These are phyloP conservation scores for Diaporthe ilicicola DNA, from an alignment of 2,329 filamentous ascomycete species.

Conservation along the genomic window DNA sequence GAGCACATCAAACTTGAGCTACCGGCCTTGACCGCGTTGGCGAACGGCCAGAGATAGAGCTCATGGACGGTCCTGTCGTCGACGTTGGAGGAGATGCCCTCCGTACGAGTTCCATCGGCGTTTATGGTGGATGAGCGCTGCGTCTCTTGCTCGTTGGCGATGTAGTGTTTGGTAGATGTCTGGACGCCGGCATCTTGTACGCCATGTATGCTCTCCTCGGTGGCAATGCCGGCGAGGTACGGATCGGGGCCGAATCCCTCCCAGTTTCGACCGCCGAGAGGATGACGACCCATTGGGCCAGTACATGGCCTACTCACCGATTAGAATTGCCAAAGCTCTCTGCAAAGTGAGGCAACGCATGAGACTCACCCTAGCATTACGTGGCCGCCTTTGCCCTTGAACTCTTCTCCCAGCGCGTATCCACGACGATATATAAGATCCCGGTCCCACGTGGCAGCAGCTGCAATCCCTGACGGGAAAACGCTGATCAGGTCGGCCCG, in stretches of 20 bases:
- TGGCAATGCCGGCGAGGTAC: slow-evolving; percentile 71
- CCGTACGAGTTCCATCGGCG: neutral
- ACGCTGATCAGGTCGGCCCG: slow-evolving; percentile 61
- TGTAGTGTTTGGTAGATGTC: slow-evolving; percentile 66
- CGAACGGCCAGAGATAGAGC: slow-evolving; percentile 73
- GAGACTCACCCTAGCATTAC: slow-evolving; percentile 67
- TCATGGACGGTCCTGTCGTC: slow-evolving; percentile 75
- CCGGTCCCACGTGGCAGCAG: slow-evolving; percentile 82
- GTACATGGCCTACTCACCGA: slow-evolving; percentile 62
- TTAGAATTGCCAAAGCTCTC: slow-evolving; percentile 48
- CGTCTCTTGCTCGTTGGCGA: slow-evolving; percentile 75
- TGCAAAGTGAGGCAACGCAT: neutral
- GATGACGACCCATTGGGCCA: neutral
- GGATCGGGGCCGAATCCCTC: slow-evolving; percentile 84
- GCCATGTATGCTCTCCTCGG: slow-evolving; percentile 67
- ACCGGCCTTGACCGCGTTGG: slow-evolving; percentile 72
- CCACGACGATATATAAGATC: slow-evolving; percentile 77
- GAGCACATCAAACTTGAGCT: slow-evolving; percentile 77
- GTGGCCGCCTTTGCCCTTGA: slow-evolving; percentile 75
- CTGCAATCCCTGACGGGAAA: slow-evolving; percentile 82
- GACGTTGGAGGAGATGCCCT: slow-evolving; percentile 60
- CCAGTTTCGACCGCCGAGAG: slow-evolving; percentile 75
- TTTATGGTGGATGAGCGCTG: slow-evolving; percentile 54
- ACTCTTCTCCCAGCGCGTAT: slow-evolving; percentile 73
- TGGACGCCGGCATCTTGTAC: slow-evolving; percentile 61